phyloP scores from a whole-genome alignment of 441 rosid species.

The Breynia disticha region DNA sequence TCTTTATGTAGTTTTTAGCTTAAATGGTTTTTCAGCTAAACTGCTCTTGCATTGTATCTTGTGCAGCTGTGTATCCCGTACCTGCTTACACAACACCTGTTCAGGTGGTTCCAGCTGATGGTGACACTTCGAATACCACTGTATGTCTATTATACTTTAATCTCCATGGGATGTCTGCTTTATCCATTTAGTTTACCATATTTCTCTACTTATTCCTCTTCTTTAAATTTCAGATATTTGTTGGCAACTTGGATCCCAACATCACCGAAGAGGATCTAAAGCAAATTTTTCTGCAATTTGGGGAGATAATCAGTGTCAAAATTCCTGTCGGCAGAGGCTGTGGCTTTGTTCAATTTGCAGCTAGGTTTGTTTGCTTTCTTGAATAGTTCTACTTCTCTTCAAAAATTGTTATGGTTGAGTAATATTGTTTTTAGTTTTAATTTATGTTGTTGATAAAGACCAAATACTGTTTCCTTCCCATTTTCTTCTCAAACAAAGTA shows the following conservation, averaged over 20 bases:
- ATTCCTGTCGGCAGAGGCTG: constrained; percentile 83
- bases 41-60: neutral
- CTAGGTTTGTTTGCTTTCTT: constrained; percentile 33
- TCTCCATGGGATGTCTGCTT: neutral
- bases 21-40: too few species aligned
- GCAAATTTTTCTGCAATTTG: constrained; percentile 58
- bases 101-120: constrained; percentile 56
- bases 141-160: constrained; percentile 22
- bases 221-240: constrained; percentile 46
- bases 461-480: neutral
- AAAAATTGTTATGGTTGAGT: neutral
- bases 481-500: neutral
- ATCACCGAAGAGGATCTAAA: constrained; percentile 77
- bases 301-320: constrained; percentile 66
- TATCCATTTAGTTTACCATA: constrained; percentile 14
- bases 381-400: neutral
- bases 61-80: constrained; percentile 59
- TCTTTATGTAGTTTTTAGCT: neutral
- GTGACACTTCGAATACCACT: constrained; percentile 69
- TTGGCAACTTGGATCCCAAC: constrained; percentile 76
- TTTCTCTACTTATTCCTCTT: neutral
- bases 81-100: constrained; percentile 52
- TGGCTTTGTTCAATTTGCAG: constrained; percentile 70
- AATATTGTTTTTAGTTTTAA: neutral
- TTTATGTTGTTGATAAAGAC: neutral